Base-by-base conservation (phyloP, 192 early-diverging fungal species). In the Gaertneriomyces semiglobifer region DNA sequence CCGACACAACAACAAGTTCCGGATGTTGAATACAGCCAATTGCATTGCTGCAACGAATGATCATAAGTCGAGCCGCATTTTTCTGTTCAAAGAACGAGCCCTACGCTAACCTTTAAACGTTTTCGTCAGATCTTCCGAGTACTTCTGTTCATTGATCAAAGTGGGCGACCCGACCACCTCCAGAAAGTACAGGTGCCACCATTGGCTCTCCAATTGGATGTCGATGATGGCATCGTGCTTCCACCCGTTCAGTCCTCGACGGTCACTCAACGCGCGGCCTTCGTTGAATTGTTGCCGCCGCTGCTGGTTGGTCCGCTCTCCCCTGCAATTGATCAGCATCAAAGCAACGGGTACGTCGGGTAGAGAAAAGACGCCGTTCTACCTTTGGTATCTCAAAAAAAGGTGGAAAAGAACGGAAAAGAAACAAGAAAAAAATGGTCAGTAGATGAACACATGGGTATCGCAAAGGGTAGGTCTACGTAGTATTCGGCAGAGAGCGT, bases 231-330 rank as follows among this genome's bases (percentile, higher is more conserved):
- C n/a, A n/a, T 48, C 47, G n/a, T 48, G 47, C n/a, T 48, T 48
- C 47, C 47, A 48, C 47, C 47, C 47, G 47, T 48, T 48, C 47
- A 10, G 47, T n/a, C 47, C n/a, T n/a, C 47, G 47, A 8, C 47
- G 47, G n/a, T 48, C 47, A 48, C n/a, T 8, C 9, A 48, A 8
- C 47, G 8, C 9, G 47, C 47, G 47, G n/a, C 47, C n/a, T n/a
- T 48, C 47, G n/a, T 48, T 48, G 9, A 8, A 48, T 48, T 48
- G 47, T 48, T 48, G 47, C n/a, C 47, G 47, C 47, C 47, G 8
- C n/a, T 48, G 47, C 9, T 10, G n/a, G n/a, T 48, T 48, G n/a
- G n/a, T 10, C 47, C 47, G 8, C 47, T 48, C 47, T n/a, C 47
- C 47, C n/a, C 47, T 48, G 47, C n/a, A 8, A 48, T 8, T 48